Evolutionary conservation across 345 rosid genomes (phyloP).

Genomic region (Eucalyptus cloeziana): DNA sequence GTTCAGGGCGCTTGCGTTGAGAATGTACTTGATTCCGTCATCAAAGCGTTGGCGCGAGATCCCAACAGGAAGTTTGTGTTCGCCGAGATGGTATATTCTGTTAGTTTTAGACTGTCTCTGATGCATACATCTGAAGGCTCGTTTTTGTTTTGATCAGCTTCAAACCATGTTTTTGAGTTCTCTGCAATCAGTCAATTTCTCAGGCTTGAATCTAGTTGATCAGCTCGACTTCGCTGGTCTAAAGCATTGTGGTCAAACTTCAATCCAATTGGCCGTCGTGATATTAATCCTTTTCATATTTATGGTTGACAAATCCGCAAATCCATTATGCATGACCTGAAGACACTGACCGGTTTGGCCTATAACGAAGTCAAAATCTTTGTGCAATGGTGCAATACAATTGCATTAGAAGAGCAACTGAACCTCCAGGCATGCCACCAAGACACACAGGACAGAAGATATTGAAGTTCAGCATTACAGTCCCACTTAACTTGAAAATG

Average conservation of each 20-base stretch:
- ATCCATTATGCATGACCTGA: not conserved
- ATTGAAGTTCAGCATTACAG: not conserved
- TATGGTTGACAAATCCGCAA: not conserved
- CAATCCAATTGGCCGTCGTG: not conserved
- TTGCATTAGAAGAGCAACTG: not conserved
- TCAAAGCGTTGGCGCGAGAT: conserved; percentile 49
- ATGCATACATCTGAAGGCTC: not conserved
- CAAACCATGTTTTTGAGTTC: not conserved
- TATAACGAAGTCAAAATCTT: not conserved
- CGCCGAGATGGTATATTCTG: conserved; percentile 60
- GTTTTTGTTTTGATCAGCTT: not conserved
- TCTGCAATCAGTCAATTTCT: not conserved
- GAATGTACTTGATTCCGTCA: conserved; percentile 68
- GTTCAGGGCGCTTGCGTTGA: conserved; percentile 71
- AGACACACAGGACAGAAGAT: not conserved
- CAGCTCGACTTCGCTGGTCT: not conserved
- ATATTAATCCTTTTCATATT: not conserved
- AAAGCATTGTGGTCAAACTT: not conserved
- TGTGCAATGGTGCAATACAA: not conserved
- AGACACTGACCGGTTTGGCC: not conserved
- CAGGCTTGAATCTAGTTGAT: not conserved
- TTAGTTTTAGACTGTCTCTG: not conserved
- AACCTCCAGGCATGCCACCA: not conserved
- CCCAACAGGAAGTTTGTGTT: conserved; percentile 69
- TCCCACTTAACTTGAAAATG: not conserved